These are phyloP conservation scores for Schizosaccharomyces cryophilus DNA, from an alignment of 805 yeast species.

Conservation along the genomic window DNA sequence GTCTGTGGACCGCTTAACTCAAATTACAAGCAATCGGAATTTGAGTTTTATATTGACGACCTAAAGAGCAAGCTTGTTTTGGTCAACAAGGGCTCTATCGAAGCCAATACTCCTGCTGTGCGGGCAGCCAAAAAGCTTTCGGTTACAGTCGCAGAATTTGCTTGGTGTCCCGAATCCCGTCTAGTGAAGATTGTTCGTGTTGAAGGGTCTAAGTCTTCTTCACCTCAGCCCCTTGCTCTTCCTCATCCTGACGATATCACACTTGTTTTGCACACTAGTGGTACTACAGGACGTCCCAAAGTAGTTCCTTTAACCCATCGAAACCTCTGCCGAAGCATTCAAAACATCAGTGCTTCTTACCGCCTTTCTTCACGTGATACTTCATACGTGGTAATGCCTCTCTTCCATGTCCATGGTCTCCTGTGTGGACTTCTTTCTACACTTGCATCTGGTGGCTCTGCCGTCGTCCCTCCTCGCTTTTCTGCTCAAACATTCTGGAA, in stretches of 20 bases:
- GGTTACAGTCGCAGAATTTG: slow-evolving; percentile 28
- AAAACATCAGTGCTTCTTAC: slow-evolving; percentile 36
- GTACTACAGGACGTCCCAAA: slow-evolving; percentile 56
- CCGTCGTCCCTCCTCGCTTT: slow-evolving; percentile 36
- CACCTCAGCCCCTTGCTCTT: slow-evolving; percentile 4
- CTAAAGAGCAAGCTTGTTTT: slow-evolving; percentile 31
- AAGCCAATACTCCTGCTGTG: slow-evolving; percentile 20
- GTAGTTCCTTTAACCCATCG: slow-evolving; percentile 47
- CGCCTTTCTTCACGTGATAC: slow-evolving; percentile 24
- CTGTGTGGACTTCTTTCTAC: slow-evolving; percentile 42
- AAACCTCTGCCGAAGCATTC: slow-evolving; percentile 34
- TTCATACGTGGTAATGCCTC: slow-evolving; percentile 48
- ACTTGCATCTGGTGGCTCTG: slow-evolving; percentile 32
- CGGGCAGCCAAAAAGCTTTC: slow-evolving; percentile 25
- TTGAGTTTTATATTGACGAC: slow-evolving; percentile 40
- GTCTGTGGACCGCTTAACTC: slow-evolving; percentile 51
- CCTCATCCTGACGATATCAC: slow-evolving; percentile 30
- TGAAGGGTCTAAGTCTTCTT: slow-evolving; percentile 13
- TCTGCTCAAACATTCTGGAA: slow-evolving; percentile 38
- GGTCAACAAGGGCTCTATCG: slow-evolving; percentile 28
- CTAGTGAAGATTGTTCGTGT: slow-evolving; percentile 17
- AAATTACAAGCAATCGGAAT: slow-evolving; percentile 33
- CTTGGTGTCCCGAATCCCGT: slow-evolving; percentile 20
- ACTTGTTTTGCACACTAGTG: slow-evolving; percentile 44
- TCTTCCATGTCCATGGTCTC: slow-evolving; percentile 56